Evolutionary conservation across 306 rosid species (phyloP).

Genomic region (Rosa lucieae): DNA sequence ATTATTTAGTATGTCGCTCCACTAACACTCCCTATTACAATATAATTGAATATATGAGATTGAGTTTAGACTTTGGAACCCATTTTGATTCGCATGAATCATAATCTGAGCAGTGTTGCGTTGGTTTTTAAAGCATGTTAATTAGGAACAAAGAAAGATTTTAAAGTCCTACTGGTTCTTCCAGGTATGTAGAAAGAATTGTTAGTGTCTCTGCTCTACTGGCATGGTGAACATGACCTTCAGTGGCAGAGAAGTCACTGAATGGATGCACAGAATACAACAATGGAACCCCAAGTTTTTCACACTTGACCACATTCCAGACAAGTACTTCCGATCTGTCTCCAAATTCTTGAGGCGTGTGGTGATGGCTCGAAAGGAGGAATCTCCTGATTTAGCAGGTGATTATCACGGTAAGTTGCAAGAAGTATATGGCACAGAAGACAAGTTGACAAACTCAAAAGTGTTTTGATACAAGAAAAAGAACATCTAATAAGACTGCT

Average conservation of each 20-base stretch:
- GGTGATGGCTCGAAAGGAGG: constrained; percentile 82
- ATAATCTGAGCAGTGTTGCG: background rate
- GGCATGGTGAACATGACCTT: constrained; percentile 42
- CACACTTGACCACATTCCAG: constrained; percentile 70
- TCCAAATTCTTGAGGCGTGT: constrained; percentile 78
- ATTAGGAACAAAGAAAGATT: background rate
- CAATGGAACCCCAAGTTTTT: constrained; percentile 81
- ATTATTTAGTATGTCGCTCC: constrained; percentile 71
- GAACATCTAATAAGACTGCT: constrained; percentile 69
- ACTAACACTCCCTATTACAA: background rate
- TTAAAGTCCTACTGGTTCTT: constrained; percentile 24
- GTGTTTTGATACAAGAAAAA: constrained; percentile 43
- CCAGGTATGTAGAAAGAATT: constrained; percentile 91
- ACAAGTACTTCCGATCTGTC: constrained; percentile 56
- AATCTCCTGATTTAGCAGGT: constrained; percentile 76
- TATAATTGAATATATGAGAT: background rate
- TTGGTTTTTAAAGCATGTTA: background rate
- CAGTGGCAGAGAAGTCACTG: constrained; percentile 59
- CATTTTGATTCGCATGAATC: background rate
- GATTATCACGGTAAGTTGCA: constrained; percentile 76
- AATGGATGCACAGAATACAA: constrained; percentile 92
- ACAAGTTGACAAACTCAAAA: constrained; percentile 56
- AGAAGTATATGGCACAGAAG: constrained; percentile 84
- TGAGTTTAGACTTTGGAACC: background rate
- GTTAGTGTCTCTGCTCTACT: constrained; percentile 53